Conservation (phyloP, 345 rosid species). For the Euphorbia lathyris region DNA sequence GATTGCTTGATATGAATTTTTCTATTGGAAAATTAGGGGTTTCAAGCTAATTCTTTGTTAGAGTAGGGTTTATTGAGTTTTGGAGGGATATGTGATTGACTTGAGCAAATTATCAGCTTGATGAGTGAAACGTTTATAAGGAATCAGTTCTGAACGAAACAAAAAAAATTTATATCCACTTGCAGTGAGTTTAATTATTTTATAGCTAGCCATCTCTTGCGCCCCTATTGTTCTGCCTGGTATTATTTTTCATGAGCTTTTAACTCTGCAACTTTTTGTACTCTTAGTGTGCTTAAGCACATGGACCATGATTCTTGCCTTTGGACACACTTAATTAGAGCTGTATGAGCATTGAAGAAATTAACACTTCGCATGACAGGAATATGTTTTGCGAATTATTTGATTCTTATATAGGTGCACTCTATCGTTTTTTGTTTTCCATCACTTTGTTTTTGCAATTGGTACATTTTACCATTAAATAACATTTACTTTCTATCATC, state of each 20-base stretch:
- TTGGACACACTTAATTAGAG: neutral
- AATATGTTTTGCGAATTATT: neutral
- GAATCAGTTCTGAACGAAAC: neutral
- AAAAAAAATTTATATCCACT: neutral
- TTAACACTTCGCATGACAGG: neutral
- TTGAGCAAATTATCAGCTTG: neutral
- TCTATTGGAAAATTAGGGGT: neutral
- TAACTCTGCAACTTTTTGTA: neutral
- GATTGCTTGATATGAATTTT: slow-evolving; percentile 11
- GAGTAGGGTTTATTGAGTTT: slow-evolving; percentile 7
- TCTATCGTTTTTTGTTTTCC: neutral
- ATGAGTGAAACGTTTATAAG: neutral
- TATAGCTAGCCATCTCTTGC: neutral
- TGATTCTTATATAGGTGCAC: neutral
- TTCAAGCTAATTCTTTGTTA: neutral
- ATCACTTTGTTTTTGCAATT: too few species aligned
- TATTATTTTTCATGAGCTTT: neutral
- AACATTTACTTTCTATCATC: neutral
- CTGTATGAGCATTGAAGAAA: neutral
- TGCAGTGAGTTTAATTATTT: neutral
- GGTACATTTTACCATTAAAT: too few species aligned
- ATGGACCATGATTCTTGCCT: neutral
- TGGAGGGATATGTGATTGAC: neutral
- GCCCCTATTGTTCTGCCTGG: neutral
- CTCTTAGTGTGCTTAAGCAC: neutral